These are phyloP conservation scores for Hippophae tibetana DNA, from an alignment of 306 rosid species.

Conservation along the genomic window DNA sequence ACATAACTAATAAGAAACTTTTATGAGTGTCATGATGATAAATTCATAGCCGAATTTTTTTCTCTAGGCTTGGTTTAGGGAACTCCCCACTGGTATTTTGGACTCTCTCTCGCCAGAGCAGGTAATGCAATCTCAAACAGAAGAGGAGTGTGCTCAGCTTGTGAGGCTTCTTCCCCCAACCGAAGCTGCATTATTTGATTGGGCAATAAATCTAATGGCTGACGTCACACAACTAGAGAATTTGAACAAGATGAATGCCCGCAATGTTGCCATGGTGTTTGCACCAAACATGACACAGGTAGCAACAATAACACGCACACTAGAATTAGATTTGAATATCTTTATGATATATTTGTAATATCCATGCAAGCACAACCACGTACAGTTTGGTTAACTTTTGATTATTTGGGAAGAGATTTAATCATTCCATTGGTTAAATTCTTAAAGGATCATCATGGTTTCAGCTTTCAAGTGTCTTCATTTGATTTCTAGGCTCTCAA, in stretches of 20 bases:
- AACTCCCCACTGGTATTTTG: conserved; percentile 80
- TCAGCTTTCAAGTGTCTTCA: no score
- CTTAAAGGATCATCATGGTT: no score
- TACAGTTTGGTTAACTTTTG: no score
- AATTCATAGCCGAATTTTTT: conserved; percentile 6
- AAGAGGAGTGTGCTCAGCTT: conserved; percentile 81
- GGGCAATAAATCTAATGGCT: conserved; percentile 95
- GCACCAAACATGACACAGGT: conserved; percentile 99
- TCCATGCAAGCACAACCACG: no score
- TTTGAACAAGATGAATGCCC: conserved; percentile 95
- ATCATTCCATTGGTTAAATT: no score
- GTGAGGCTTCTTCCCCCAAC: conserved; percentile 76
- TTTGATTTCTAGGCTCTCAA: no score
- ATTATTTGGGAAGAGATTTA: no score
- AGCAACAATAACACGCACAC: conserved; percentile 27
- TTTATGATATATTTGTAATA: no score
- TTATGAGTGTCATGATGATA: not conserved
- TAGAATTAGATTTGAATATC: not conserved
- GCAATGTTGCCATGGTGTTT: conserved; percentile 95
- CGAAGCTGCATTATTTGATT: conserved; percentile 84
- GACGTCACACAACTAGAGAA: conserved; percentile 86
- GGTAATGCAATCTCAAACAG: conserved; percentile 87
- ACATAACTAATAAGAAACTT: no score
- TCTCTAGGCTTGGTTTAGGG: conserved; percentile 92
- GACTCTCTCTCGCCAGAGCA: conserved; percentile 92